Evolutionary conservation across 331 rosid genomes (phyloP).

Genomic region (Spiraea crenata): DNA sequence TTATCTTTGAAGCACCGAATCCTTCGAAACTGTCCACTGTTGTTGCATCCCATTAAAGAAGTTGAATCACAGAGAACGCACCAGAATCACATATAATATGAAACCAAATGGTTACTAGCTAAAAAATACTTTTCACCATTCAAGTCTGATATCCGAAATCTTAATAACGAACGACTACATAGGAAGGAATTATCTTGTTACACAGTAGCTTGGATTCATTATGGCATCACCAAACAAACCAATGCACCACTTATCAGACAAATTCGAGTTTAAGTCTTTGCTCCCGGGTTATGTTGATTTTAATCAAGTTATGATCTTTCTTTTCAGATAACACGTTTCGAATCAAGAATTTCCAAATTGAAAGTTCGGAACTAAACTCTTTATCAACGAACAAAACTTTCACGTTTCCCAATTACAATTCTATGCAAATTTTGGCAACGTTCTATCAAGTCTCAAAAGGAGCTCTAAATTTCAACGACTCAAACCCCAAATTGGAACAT

Average conservation of each 20-base stretch:
- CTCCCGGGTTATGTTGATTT: not conserved
- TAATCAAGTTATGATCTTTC: not conserved
- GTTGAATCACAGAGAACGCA: slow-evolving; percentile 12
- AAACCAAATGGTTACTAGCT: no score
- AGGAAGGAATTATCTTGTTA: not conserved
- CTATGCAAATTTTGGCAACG: not conserved
- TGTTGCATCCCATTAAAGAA: slow-evolving; percentile 11
- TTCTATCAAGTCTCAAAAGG: not conserved
- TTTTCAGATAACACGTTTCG: no score
- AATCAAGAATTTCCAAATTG: not conserved
- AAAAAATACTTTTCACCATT: no score
- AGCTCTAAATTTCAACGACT: no score
- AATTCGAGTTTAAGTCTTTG: not conserved
- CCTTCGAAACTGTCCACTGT: slow-evolving; percentile 36
- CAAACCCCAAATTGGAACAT: not conserved
- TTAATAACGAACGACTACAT: not conserved
- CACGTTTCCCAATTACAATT: not conserved
- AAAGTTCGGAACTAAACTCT: not conserved
- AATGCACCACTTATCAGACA: not conserved
- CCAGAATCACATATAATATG: not conserved
- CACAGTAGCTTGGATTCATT: not conserved
- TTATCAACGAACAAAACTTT: not conserved
- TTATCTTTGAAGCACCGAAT: slow-evolving; percentile 40
- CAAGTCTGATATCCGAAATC: no score
- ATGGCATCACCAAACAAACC: not conserved